Conservation (phyloP, 495 filamentous ascomycete species). For the Lophiotrema nucula region DNA sequence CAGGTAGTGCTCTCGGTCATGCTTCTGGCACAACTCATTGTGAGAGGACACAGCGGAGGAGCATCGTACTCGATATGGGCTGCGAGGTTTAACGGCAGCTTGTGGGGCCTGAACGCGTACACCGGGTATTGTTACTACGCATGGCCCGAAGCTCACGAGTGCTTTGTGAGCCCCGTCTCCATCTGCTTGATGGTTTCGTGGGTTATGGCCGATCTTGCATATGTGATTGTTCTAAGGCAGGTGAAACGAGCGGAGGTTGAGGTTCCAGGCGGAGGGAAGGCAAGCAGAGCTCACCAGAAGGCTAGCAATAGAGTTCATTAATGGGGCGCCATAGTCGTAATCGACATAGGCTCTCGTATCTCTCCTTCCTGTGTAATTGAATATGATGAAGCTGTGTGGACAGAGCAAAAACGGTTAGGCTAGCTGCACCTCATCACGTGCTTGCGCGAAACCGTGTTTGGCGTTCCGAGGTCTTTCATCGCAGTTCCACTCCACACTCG, state of each 20-base stretch:
- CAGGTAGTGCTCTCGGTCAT: conserved; percentile 38
- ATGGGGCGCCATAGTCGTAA: no score
- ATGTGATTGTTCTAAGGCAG: conserved; percentile 41
- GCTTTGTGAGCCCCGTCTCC: conserved; percentile 40
- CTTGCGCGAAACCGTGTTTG: conserved; percentile 8
- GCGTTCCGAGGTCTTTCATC: background rate
- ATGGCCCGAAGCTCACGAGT: conserved; percentile 47
- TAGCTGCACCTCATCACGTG: conserved; percentile 1
- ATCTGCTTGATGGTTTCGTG: conserved; percentile 40
- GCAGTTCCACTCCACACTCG: background rate
- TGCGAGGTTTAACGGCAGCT: conserved; percentile 39
- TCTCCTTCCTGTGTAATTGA: no score
- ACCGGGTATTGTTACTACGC: conserved; percentile 43
- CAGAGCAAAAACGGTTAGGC: no score
- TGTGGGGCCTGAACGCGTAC: conserved; percentile 39
- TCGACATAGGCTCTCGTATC: no score
- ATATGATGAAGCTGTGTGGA: no score
- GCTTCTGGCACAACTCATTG: conserved; percentile 42
- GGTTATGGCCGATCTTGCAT: conserved; percentile 42
- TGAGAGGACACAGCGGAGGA: conserved; percentile 45
- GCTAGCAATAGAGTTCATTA: no score
- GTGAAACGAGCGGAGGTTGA: conserved; percentile 38
- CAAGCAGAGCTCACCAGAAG: no score
- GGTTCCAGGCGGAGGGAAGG: conserved; percentile 33
- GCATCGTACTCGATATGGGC: conserved; percentile 44